Evolutionary conservation across 2,329 filamentous ascomycete genomes (phyloP).

Genomic region (Beauveria australis): DNA sequence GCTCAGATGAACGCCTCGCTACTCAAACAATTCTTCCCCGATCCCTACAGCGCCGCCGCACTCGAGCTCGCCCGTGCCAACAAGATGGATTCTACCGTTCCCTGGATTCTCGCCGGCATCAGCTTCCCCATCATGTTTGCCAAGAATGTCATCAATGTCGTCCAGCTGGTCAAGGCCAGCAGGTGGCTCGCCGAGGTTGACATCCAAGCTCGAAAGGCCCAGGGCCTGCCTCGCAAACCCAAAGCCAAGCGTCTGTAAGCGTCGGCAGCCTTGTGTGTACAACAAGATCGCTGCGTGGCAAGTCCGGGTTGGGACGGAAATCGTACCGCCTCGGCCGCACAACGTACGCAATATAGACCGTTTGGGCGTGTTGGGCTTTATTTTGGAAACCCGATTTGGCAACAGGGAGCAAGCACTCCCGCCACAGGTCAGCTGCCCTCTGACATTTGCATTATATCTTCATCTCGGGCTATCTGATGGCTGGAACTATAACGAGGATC

Average conservation of each 20-base stretch:
- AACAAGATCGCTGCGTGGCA: background rate
- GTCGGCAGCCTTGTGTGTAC: background rate
- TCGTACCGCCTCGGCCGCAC: background rate
- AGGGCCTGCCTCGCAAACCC: conserved; percentile 42
- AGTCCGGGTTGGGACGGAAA: background rate
- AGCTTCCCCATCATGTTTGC: conserved; percentile 80
- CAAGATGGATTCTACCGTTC: conserved; percentile 69
- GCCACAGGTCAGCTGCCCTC: conserved; percentile 8
- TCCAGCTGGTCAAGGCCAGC: conserved; percentile 90
- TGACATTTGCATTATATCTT: conserved; percentile 1
- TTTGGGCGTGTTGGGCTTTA: conserved; percentile 1
- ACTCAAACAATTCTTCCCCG: conserved; percentile 70
- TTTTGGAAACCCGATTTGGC: background rate
- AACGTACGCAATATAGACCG: background rate
- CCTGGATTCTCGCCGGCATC: conserved; percentile 66
- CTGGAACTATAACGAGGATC: background rate
- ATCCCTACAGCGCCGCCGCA: conserved; percentile 85
- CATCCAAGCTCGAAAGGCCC: conserved; percentile 48
- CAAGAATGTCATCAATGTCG: conserved; percentile 90
- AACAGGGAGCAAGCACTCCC: conserved; percentile 1
- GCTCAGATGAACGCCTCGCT: conserved; percentile 62
- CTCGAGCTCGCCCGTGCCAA: conserved; percentile 89
- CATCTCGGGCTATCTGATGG: background rate
- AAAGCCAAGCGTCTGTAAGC: conserved; percentile 17
- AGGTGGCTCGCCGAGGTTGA: conserved; percentile 93